Evolutionary conservation across 2,329 filamentous ascomycete species (phyloP).

Genomic region (Trichoderma citrinoviride): DNA sequence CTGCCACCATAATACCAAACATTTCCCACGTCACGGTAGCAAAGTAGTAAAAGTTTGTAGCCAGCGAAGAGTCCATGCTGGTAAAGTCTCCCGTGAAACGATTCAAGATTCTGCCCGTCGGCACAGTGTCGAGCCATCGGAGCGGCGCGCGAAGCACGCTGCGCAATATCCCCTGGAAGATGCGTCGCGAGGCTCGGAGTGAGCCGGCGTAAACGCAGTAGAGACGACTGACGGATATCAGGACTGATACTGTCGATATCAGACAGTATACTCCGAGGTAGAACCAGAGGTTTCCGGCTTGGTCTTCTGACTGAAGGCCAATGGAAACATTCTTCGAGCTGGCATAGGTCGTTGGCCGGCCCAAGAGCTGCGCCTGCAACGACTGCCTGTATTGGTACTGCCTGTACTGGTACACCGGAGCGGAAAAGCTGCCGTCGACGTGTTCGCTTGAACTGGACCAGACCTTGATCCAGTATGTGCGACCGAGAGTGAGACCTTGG

Average conservation of each 20-base stretch:
- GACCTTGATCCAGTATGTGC: conserved; percentile 12
- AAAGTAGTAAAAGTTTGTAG: conserved; percentile 9
- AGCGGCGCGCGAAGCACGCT: conserved; percentile 14
- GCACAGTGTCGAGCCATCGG: conserved; percentile 11
- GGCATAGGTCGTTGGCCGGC: neutral
- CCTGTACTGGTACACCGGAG: neutral
- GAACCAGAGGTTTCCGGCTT: neutral
- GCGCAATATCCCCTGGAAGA: conserved; percentile 12
- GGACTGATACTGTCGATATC: neutral
- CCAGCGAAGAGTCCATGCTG: conserved; percentile 12
- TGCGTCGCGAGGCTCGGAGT: conserved; percentile 5
- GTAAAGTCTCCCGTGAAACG: conserved; percentile 13
- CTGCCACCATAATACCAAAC: conserved; percentile 4
- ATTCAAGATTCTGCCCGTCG: conserved; percentile 8
- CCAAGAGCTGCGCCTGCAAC: conserved; percentile 1
- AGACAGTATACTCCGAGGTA: conserved; percentile 12
- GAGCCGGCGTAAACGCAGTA: conserved; percentile 10
- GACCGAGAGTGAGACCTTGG: neutral
- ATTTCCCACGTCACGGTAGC: conserved; percentile 5
- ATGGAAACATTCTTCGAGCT: neutral
- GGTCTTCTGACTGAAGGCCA: neutral
- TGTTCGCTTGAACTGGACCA: conserved; percentile 1
- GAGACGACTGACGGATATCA: conserved; percentile 7
- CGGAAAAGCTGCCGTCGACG: neutral
- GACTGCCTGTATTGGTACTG: neutral